Percentiles rank a stretch among this genome's conserved stretches.
These are phyloP conservation scores for Ascomycota sp. DNA, from an alignment of 2,329 filamentous ascomycete species.

Conservation along the genomic window DNA sequence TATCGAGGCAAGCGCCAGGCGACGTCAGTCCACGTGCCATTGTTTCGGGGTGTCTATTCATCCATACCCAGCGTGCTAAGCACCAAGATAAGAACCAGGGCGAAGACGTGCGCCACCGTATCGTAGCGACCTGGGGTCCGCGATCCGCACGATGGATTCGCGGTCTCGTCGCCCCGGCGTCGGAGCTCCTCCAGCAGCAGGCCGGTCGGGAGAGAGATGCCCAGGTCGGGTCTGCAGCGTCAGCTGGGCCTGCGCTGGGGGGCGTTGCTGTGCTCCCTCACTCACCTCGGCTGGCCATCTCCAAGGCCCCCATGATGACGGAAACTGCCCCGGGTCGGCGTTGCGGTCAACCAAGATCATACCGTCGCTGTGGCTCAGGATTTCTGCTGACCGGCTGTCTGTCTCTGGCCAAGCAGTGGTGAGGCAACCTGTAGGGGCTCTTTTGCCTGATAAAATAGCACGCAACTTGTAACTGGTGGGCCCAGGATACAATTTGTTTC, in stretches of 20 bases:
- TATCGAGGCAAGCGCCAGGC: constrained; percentile 7
- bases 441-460: too few relatives aligned
- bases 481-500: too few relatives aligned
- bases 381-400: too few relatives aligned
- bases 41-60: too few relatives aligned
- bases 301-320: constrained; percentile 3
- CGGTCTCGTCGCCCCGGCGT: constrained; percentile 20
- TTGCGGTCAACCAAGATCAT: constrained; percentile 1
- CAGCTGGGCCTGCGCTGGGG: too few relatives aligned
- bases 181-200: constrained; percentile 31
- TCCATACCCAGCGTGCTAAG: constrained; percentile 34
- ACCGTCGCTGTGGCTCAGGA: not conserved
- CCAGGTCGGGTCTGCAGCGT: constrained; percentile 17
- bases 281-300: constrained; percentile 4
- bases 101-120: constrained; percentile 44
- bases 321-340: not conserved
- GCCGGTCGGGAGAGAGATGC: constrained; percentile 30
- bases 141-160: constrained; percentile 31
- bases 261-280: not conserved
- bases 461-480: too few relatives aligned
- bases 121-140: constrained; percentile 38
- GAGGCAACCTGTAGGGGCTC: too few relatives aligned
- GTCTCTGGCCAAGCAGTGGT: too few relatives aligned
- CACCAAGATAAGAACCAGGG: constrained; percentile 42
- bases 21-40: not conserved